These are phyloP conservation scores for Bretziella fagacearum DNA, from an alignment of 2,329 filamentous ascomycete species.

Conservation along the genomic window DNA sequence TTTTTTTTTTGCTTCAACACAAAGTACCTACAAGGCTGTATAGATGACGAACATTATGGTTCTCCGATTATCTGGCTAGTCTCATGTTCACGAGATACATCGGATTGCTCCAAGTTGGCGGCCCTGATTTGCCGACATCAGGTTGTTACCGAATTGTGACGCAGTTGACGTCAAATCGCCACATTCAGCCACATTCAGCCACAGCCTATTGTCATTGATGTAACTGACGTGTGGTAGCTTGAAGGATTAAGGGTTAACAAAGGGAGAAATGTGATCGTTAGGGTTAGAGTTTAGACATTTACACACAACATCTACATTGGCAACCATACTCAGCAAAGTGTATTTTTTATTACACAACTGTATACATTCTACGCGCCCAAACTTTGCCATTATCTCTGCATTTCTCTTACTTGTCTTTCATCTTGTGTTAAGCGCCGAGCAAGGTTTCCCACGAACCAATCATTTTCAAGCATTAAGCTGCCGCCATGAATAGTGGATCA, in stretches of 20 bases:
- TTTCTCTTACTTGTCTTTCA: background rate
- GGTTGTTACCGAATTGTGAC: too few relatives aligned
- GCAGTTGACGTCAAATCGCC: too few relatives aligned
- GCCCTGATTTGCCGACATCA: too few relatives aligned
- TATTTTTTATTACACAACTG: too few relatives aligned
- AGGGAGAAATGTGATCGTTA: background rate
- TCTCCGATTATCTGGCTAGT: too few relatives aligned
- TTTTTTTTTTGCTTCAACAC: too few relatives aligned
- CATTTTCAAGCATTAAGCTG: background rate
- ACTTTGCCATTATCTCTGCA: background rate
- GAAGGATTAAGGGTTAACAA: background rate
- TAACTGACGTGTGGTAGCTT: background rate
- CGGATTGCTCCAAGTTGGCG: too few relatives aligned
- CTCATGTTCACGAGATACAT: too few relatives aligned
- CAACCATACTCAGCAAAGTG: too few relatives aligned
- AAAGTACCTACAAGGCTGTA: too few relatives aligned
- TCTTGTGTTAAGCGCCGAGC: constrained; percentile 8
- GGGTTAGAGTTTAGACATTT: background rate
- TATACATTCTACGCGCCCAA: background rate
- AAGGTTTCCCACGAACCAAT: constrained; percentile 2
- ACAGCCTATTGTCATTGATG: background rate
- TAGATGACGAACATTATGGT: too few relatives aligned
- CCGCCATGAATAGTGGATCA: background rate
- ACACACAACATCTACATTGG: background rate
- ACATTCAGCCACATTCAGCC: too few relatives aligned